Evolutionary conservation across 768 basidiomycete species (phyloP), one percentile per base, ranked within the genome.

Genomic region (Brasilioporus rufonigricans): DNA sequence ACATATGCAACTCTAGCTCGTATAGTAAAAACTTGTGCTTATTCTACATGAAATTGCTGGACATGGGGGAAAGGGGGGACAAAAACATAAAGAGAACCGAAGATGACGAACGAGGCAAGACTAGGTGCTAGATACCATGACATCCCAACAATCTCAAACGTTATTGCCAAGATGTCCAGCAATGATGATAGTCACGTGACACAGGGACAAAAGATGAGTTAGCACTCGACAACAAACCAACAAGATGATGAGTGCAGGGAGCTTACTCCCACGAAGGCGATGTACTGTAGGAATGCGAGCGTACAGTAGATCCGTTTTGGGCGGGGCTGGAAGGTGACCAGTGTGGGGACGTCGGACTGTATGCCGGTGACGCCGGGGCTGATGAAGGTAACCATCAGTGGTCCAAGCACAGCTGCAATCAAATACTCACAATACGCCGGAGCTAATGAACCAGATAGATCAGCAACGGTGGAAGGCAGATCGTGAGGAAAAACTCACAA

Each of bases 321-420:
- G 85, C 78, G n/a, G 89, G 89, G 59, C 87, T 91, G 35, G 87
- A 83, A 9, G 89, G 88, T 8, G 89, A 89, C 87, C 87, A 90
- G 44, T 79, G 76, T n/a, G 89, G 90, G 18, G 89, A 92, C 2
- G 89, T 88, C 41, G 90, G 90, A 59, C 88, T 91, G 71, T 92
- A 93, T 18, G 87, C 88, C 29, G 91, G 91, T 32, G 91, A 93
- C 9, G 89, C 87, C 23, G 91, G 90, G 36, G 90, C 86, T 90
- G 62, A 4, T 55, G 43, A 41, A 44, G 10, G 53, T 53, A 56
- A 66, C 58, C 50, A 53, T 63, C 13, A 66, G 57, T 39, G 19
- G 19, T 52, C 12, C 52, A 46, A 44, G 31, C 0, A 49, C 2
- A 23, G 2, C 33, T 31, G 5, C n/a, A 24, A 23, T 18, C 11